Conservation (phyloP, 2,329 filamentous ascomycete species). For the Coniochaeta hoffmannii region DNA sequence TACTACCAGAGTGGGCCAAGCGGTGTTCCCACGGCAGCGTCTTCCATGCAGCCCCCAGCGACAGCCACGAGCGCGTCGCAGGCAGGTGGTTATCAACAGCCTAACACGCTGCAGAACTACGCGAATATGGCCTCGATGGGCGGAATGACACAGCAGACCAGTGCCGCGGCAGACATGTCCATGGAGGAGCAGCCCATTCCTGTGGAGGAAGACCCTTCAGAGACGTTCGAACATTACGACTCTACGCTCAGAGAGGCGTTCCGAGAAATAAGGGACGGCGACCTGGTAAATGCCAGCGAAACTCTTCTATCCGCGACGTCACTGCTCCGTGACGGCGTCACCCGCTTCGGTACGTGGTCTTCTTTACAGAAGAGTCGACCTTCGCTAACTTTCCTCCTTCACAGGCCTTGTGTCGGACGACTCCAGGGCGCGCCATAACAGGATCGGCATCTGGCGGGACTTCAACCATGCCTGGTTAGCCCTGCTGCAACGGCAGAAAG, state of each 20-base stretch:
- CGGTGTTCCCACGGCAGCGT: constrained; percentile 46
- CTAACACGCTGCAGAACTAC: constrained; percentile 46
- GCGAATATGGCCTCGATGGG: constrained; percentile 38
- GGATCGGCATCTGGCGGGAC: constrained; percentile 82
- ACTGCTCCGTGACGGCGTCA: constrained; percentile 49
- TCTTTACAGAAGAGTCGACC: too few species aligned
- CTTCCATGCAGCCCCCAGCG: constrained; percentile 42
- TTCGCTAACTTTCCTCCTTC: neutral
- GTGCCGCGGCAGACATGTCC: constrained; percentile 33
- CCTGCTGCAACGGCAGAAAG: constrained; percentile 75
- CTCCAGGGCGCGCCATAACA: constrained; percentile 61
- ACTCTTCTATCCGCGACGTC: constrained; percentile 44
- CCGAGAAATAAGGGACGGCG: constrained; percentile 54
- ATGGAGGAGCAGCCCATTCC: constrained; percentile 53
- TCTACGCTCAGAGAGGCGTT: constrained; percentile 60
- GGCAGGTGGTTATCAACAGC: constrained; percentile 57
- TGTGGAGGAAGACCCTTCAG: constrained; percentile 50
- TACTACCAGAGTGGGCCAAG: constrained; percentile 68
- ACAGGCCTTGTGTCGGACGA: constrained; percentile 81
- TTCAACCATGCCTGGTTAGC: constrained; percentile 92
- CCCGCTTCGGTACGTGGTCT: constrained; percentile 42
- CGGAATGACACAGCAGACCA: constrained; percentile 33
- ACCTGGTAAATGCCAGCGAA: constrained; percentile 42
- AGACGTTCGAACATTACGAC: constrained; percentile 62
- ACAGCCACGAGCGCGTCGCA: constrained; percentile 41